Conservation (phyloP, 345 rosid genomes). For the Euphorbia pulcherrima region DNA sequence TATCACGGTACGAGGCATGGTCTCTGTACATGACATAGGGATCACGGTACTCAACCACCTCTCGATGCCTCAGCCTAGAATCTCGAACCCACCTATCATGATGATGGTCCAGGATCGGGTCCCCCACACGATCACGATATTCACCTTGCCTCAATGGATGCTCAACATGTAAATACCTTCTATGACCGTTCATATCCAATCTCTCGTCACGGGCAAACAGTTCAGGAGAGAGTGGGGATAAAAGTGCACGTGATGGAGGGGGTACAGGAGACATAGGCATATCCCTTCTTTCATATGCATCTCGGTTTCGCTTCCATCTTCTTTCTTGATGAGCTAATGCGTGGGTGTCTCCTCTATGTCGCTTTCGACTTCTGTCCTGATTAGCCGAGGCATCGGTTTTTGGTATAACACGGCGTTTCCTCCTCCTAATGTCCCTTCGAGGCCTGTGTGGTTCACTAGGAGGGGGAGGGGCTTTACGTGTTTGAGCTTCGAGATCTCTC, state of each 20-base stretch:
- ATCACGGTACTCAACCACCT: background rate
- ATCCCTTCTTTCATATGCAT: conserved; percentile 15
- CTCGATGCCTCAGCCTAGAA: conserved; percentile 3
- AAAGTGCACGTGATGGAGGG: background rate
- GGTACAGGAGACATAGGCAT: conserved; percentile 4
- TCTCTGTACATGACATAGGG: conserved; percentile 2
- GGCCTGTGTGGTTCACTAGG: background rate
- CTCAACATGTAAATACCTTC: conserved; percentile 15
- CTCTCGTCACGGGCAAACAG: conserved; percentile 3
- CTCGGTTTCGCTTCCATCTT: background rate
- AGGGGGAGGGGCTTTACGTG: background rate
- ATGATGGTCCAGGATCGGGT: background rate
- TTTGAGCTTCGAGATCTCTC: background rate
- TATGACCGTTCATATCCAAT: conserved; percentile 8
- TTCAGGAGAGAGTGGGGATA: conserved; percentile 5
- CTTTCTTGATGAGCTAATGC: background rate
- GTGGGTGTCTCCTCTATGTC: background rate
- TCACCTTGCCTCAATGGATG: conserved; percentile 3
- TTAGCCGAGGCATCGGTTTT: conserved; percentile 1
- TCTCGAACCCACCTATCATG: background rate
- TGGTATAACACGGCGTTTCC: background rate
- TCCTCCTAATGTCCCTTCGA: background rate
- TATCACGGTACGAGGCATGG: background rate
- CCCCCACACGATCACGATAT: background rate
- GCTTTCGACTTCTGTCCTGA: conserved; percentile 1